phyloP scores from a whole-genome alignment of 2,329 filamentous ascomycete genomes.

The Colletotrichum musae region DNA sequence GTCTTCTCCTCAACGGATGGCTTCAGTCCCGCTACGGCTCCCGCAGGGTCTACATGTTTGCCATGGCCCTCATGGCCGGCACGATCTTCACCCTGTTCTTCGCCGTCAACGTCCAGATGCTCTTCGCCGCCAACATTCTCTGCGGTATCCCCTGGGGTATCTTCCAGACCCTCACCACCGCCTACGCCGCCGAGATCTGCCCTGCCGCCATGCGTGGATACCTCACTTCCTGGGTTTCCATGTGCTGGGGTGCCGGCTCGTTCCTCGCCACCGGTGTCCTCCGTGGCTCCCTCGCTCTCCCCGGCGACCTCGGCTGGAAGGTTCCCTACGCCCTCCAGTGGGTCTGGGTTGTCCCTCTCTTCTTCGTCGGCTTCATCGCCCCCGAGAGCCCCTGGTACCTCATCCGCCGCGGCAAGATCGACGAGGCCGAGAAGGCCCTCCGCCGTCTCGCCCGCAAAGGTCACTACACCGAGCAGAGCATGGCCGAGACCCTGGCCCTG shows the following conservation, averaged over 20 bases:
- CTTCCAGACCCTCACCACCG: slow-evolving; percentile 54
- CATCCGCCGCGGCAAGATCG: slow-evolving; percentile 57
- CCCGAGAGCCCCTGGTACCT: slow-evolving; percentile 68
- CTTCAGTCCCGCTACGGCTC: slow-evolving; percentile 53
- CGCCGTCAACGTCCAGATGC: slow-evolving; percentile 48
- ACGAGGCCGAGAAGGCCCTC: slow-evolving; percentile 59
- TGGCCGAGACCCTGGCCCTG: slow-evolving; percentile 55
- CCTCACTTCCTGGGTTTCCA: slow-evolving; percentile 55
- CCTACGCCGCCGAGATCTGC: slow-evolving; percentile 56
- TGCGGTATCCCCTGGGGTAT: slow-evolving; percentile 51
- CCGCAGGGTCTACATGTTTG: slow-evolving; percentile 54
- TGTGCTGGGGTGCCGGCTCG: slow-evolving; percentile 57
- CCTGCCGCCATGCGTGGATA: slow-evolving; percentile 57
- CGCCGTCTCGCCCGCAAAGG: slow-evolving; percentile 47
- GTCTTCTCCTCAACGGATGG: slow-evolving; percentile 58
- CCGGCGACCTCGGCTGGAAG: slow-evolving; percentile 38
- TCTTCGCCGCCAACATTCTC: slow-evolving; percentile 48
- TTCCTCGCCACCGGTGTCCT: slow-evolving; percentile 54
- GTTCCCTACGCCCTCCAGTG: slow-evolving; percentile 62
- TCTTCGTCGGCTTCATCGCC: slow-evolving; percentile 60
- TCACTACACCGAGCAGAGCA: slow-evolving; percentile 55
- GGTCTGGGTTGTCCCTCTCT: slow-evolving; percentile 63
- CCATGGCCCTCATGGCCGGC: slow-evolving; percentile 50
- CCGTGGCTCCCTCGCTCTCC: slow-evolving; percentile 44
- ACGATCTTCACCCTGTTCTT: slow-evolving; percentile 58